phyloP scores from a whole-genome alignment of 169 alveolate genomes.

The Miamiensis avidus region DNA sequence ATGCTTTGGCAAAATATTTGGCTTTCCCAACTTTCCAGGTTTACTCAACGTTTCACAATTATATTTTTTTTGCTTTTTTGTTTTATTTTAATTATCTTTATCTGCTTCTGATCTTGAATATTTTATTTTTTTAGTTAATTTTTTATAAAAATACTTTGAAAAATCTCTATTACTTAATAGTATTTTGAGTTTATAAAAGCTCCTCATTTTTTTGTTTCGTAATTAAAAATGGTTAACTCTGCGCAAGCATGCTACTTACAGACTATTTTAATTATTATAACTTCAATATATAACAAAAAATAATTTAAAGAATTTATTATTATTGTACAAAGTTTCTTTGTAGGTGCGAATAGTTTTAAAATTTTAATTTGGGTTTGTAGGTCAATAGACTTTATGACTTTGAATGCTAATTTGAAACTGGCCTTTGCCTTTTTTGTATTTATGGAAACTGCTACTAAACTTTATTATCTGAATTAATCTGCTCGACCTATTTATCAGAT shows the following conservation, averaged over 20 bases:
- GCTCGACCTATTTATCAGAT: background rate
- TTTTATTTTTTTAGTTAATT: background rate
- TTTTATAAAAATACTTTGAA: background rate
- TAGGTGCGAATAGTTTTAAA: background rate
- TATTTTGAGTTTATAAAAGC: background rate
- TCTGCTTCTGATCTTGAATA: background rate
- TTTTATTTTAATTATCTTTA: background rate
- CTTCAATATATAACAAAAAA: no score
- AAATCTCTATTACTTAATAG: background rate
- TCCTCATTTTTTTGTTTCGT: constrained; percentile 14
- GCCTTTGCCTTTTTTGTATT: background rate
- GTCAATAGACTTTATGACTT: background rate
- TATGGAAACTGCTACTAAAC: background rate
- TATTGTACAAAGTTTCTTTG: no score
- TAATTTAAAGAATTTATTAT: no score
- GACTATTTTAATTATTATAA: no score
- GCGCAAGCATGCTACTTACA: no score
- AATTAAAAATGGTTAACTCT: no score
- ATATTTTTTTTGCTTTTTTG: background rate
- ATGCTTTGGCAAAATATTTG: constrained; percentile 48
- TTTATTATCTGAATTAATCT: background rate
- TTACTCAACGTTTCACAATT: background rate
- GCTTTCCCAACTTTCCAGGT: background rate
- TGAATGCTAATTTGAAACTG: constrained; percentile 1
- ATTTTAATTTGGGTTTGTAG: background rate